Evolutionary conservation across 108 stramenopile species (phyloP).

Genomic region (Skeletonema potamos): DNA sequence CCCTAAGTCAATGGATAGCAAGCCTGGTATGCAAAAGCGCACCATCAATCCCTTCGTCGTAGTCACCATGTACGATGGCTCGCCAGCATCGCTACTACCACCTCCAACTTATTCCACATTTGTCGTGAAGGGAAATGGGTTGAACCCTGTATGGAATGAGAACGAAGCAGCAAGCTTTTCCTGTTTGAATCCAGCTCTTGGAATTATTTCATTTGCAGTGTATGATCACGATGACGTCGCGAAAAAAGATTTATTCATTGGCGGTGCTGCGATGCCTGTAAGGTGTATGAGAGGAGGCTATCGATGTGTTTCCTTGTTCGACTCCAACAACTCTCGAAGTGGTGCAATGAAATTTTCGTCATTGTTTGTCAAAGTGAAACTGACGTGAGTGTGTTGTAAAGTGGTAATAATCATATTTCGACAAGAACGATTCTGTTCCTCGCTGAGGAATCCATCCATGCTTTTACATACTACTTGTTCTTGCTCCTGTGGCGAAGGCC

Average conservation of each 20-base stretch:
- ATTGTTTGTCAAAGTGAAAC: slow-evolving; percentile 55
- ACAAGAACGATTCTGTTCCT: too few relatives aligned
- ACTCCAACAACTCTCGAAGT: slow-evolving; percentile 60
- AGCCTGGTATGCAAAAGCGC: slow-evolving; percentile 1
- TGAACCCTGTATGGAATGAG: slow-evolving; percentile 93
- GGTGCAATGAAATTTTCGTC: slow-evolving; percentile 75
- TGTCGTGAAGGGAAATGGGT: slow-evolving; percentile 77
- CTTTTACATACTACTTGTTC: too few relatives aligned
- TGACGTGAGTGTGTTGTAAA: not conserved
- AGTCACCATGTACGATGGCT: slow-evolving; percentile 70
- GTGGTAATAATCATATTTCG: too few relatives aligned
- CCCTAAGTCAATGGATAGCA: slow-evolving; percentile 47
- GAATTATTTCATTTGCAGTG: slow-evolving; percentile 70
- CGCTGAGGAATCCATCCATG: too few relatives aligned
- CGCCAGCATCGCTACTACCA: slow-evolving; percentile 45
- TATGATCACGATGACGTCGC: slow-evolving; percentile 59
- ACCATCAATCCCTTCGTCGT: slow-evolving; percentile 64
- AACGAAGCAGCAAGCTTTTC: slow-evolving; percentile 52
- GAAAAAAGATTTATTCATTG: slow-evolving; percentile 66
- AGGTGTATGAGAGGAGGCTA: slow-evolving; percentile 74
- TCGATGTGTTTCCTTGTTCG: slow-evolving; percentile 71
- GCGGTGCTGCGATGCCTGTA: slow-evolving; percentile 69
- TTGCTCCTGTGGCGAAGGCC: too few relatives aligned
- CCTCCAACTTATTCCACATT: slow-evolving; percentile 46
- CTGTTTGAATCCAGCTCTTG: slow-evolving; percentile 63